These are phyloP conservation scores for Leccinum variicolor DNA, from an alignment of 768 basidiomycete species.

Conservation along the genomic window DNA sequence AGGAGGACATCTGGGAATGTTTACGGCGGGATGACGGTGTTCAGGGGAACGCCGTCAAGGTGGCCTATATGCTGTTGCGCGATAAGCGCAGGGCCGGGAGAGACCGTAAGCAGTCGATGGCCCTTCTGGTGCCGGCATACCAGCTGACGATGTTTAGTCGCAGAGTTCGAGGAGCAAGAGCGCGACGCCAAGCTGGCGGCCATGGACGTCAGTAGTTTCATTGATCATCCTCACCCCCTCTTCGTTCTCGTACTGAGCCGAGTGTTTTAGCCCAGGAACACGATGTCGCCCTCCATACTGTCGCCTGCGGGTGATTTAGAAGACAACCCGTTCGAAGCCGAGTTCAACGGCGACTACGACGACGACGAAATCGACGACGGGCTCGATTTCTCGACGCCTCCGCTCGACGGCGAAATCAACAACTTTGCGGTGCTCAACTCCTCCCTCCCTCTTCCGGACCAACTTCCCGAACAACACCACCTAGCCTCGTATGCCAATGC, in stretches of 20 bases:
- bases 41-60: conserved; percentile 91
- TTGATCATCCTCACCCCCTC: background rate
- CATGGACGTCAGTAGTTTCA: conserved; percentile 63
- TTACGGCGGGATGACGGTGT: conserved; percentile 79
- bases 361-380: conserved; percentile 58
- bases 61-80: conserved; percentile 90
- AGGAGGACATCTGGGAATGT: conserved; percentile 86
- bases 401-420: conserved; percentile 38
- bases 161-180: conserved; percentile 81
- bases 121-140: background rate
- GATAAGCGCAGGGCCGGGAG: conserved; percentile 84
- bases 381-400: conserved; percentile 46
- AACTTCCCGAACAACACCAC: conserved; percentile 62
- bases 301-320: conserved; percentile 66
- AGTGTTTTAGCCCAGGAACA: conserved; percentile 59
- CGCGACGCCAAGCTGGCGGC: conserved; percentile 75
- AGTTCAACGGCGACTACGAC: conserved; percentile 46
- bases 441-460: conserved; percentile 73
- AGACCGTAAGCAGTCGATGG: conserved; percentile 59
- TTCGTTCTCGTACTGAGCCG: background rate
- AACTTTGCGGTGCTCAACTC: conserved; percentile 90
- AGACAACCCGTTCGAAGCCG: conserved; percentile 78
- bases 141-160: conserved; percentile 44
- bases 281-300: conserved; percentile 61
- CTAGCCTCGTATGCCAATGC: conserved; percentile 65